Base-by-base conservation (phyloP, 306 rosid species). In the Cicer cuneatum region DNA sequence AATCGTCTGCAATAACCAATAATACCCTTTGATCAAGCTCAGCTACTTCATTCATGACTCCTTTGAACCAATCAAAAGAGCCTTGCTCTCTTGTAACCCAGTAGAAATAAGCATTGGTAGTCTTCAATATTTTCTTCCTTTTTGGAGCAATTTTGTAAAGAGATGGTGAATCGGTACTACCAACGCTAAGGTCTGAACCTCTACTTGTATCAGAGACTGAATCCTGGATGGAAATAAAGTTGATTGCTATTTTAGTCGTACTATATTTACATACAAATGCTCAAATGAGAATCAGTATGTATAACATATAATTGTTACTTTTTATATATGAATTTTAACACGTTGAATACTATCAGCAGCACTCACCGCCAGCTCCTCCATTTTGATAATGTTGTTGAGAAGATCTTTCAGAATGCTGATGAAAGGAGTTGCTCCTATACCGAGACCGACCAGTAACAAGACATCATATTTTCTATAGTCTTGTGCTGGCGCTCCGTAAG, bases 71-170 rank as follows among this genome's bases (percentile, higher is more conserved):
- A 89, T 95, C 99, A 68, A 95, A 95, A 46, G 99, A 95, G 41
- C 99, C 99, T 78, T 95, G 99, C 80, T 95, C 99, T 83, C 98
- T 89, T 39, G 99, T 95, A 56, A 95, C 98, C 99, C 99, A 95
- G 80, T 92, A 95, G 52, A 95, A 95, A 85, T 90, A 92, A 47
- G 99, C 98, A 56, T 95, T 95, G 40, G 98, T 92, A 47, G 99
- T 95, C 84, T 89, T 95, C 78, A 95, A 70, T 66, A 87, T 41
- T 72, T 78, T 92, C 90, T 84, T 92, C 42, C 88, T 77, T 85
- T 80, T 92, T 1, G 90, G 92, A 80, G 89, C 54, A 69, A 80
- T 74, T 82, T 83, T 92, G 76, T 69, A 81, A 37, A 69, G 75
- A 69, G 85, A 74, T 10, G 69, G 74, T 54, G 82, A 89, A 67